Evolutionary conservation across 1,139 yeast species (phyloP).

Genomic region (Sugiyamaella castrensis): DNA sequence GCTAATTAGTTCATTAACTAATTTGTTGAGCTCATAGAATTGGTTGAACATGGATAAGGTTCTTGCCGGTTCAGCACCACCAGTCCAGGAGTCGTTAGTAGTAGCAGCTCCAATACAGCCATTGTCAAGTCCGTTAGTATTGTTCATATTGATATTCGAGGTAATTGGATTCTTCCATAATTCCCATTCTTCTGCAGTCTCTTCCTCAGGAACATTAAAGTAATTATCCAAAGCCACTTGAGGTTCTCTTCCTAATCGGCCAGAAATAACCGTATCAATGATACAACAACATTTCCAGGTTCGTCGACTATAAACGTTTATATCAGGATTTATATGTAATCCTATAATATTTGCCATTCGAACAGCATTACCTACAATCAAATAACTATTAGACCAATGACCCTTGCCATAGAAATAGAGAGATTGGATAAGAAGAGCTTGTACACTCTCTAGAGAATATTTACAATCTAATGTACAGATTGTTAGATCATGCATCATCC

Average conservation of each 20-base stretch:
- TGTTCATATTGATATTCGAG: conserved; percentile 1
- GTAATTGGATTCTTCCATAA: conserved; percentile 17
- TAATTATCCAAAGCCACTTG: conserved; percentile 19
- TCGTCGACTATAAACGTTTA: conserved; percentile 12
- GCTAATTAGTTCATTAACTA: conserved; percentile 18
- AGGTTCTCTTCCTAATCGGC: conserved; percentile 21
- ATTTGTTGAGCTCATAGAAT: conserved; percentile 15
- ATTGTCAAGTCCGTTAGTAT: too few species aligned
- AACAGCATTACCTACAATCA: conserved; percentile 21
- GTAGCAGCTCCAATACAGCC: neutral
- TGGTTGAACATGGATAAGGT: conserved; percentile 20
- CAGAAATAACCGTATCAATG: conserved; percentile 23
- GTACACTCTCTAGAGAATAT: conserved; percentile 20
- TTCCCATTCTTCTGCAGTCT: conserved; percentile 24
- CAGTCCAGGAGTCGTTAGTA: neutral
- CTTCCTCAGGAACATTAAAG: conserved; percentile 12
- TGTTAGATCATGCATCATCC: conserved; percentile 21
- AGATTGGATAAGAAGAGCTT: conserved; percentile 19
- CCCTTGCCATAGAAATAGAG: conserved; percentile 21
- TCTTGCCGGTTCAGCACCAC: conserved; percentile 18
- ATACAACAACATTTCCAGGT: conserved; percentile 27
- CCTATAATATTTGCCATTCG: conserved; percentile 20
- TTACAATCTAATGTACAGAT: conserved; percentile 22
- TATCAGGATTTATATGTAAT: conserved; percentile 9
- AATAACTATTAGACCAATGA: conserved; percentile 23